Evolutionary conservation across 352 stramenopile species (phyloP), one percentile per base, ranked within the genome.

Genomic region (Phytophthora macrochlamydospora): DNA sequence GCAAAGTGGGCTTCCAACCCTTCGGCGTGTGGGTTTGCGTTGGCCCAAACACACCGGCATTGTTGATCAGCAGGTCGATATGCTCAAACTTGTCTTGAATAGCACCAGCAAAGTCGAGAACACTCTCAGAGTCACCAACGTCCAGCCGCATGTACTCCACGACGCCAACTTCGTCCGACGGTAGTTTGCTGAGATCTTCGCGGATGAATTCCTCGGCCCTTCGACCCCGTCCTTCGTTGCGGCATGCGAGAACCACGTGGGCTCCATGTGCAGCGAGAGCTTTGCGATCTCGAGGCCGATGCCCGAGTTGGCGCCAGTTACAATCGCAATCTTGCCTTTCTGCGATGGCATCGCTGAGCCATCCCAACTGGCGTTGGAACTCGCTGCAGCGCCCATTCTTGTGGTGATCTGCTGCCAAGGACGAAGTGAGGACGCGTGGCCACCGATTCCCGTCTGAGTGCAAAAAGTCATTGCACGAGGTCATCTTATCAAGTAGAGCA

Each of bases 291-390:
- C 73, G 50, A 85, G 92, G 24, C 90, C 91, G 61, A 97, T 92
- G 1, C 91, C 90, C 24, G 88, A 89, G 71, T 97, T 97, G 46
- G 72, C 75, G 31, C 91, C 91, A 1, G 91, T 97, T 33, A 97
- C 76, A 57, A 97, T 72, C 12, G 78, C 86, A 46, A 97, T 62
- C 31, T 88, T 97, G 37, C 65, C 78, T 0, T 54, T 42, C 11
- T 76, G 60, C 35, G 65, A 73, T 40, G 79, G 73, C 30, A 85
- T 82, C 9, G n/a, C 31, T 2, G 65, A 68, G 42, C 32, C 42
- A 14, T 73, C 60, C 59, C 64, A 71, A 44, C 51, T 48, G 1
- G 7, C 7, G 9, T 31, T 9, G 7, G 24, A 24, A 29, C 48
- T 53, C 7, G 18, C 24, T 13, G 24, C 30, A 31, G 33, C 18